Evolutionary conservation across 1,284 basidiomycete genomes (phyloP).

Genomic region (Papiliotrema laurentii): DNA sequence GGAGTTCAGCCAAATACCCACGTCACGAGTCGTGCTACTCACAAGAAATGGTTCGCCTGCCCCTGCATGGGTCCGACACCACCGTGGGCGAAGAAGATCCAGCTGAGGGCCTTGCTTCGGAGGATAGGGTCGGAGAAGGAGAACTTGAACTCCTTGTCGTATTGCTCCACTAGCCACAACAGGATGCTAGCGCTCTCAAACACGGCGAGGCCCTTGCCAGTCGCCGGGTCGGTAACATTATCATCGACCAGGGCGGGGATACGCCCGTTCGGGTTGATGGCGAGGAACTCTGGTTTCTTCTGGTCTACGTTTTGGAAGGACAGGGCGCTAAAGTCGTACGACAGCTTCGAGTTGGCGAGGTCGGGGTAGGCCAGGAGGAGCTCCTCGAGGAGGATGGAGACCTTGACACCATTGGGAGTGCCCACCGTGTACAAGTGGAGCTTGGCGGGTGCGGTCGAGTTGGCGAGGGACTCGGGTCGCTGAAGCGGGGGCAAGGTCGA

Average conservation of each 20-base stretch:
- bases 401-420: conserved; percentile 64
- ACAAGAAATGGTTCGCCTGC: conserved; percentile 54
- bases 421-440: conserved; percentile 60
- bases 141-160: conserved; percentile 55
- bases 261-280: conserved; percentile 63
- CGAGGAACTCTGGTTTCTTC: conserved; percentile 59
- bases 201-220: conserved; percentile 56
- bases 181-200: conserved; percentile 67
- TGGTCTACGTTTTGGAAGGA: conserved; percentile 55
- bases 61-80: conserved; percentile 36
- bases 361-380: conserved; percentile 58
- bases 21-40: conserved; percentile 8
- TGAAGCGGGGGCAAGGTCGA: conserved; percentile 10
- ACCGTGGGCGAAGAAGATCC: conserved; percentile 67
- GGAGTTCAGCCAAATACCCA: too few species aligned
- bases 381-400: conserved; percentile 63
- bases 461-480: conserved; percentile 22
- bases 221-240: conserved; percentile 41
- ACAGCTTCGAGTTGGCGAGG: conserved; percentile 43
- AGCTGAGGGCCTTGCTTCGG: conserved; percentile 61
- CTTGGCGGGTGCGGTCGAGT: conserved; percentile 18
- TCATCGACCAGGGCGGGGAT: conserved; percentile 55
- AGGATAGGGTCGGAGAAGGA: conserved; percentile 53
- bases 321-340: conserved; percentile 59
- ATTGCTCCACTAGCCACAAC: conserved; percentile 61